Conservation (phyloP, 1,284 basidiomycete species). For the Bjerkandera adusta region DNA sequence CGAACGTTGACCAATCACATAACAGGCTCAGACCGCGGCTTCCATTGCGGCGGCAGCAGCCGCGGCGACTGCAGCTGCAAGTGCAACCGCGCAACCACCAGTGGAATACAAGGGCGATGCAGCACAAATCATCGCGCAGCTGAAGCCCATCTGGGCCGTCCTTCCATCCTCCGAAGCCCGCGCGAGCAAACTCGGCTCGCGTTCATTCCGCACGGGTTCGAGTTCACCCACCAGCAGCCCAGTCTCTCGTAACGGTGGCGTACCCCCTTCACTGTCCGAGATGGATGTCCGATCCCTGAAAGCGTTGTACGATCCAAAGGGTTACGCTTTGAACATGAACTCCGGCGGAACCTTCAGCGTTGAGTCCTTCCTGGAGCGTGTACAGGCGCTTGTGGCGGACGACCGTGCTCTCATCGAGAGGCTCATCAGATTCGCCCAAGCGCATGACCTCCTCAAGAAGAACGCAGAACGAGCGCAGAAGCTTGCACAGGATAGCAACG, state of each 20-base stretch:
- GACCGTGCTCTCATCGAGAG: conserved; percentile 82
- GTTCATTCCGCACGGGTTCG: conserved; percentile 46
- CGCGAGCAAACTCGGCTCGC: conserved; percentile 56
- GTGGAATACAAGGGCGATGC: conserved; percentile 51
- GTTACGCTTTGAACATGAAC: conserved; percentile 29
- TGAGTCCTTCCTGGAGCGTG: conserved; percentile 72
- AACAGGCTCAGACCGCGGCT: conserved; percentile 15
- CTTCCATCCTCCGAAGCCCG: conserved; percentile 80
- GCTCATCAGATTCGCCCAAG: conserved; percentile 78
- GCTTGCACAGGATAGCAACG: conserved; percentile 77
- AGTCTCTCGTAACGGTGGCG: conserved; percentile 30
- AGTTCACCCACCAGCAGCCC: conserved; percentile 39
- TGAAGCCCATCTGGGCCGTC: conserved; percentile 75
- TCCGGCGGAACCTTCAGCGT: conserved; percentile 49
- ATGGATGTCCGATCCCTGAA: conserved; percentile 79
- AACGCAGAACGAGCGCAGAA: conserved; percentile 89
- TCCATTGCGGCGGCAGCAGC: conserved; percentile 12
- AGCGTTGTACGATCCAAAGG: conserved; percentile 56
- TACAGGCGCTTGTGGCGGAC: conserved; percentile 77
- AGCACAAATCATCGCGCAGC: conserved; percentile 55
- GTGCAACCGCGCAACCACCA: conserved; percentile 24
- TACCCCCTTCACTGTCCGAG: conserved; percentile 60
- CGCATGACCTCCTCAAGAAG: conserved; percentile 84
- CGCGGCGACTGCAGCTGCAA: conserved; percentile 11
- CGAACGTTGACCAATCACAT: not conserved